Conservation (phyloP, 2,329 filamentous ascomycete genomes). For the Diaporthe vaccinii region DNA sequence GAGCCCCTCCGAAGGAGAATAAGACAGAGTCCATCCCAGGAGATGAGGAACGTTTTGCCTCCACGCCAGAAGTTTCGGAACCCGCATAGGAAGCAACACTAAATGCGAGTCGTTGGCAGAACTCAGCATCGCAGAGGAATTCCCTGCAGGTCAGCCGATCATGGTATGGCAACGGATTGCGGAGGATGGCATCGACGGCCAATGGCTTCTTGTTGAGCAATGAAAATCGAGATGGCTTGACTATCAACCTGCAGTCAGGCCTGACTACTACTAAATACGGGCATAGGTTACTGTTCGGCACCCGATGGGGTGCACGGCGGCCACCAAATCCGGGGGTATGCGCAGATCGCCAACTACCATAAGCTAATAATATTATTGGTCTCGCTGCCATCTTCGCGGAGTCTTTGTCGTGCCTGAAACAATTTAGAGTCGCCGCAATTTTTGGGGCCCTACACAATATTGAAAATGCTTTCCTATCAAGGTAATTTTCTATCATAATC, state of each 20-base stretch:
- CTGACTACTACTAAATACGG: background rate
- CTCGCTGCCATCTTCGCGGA: background rate
- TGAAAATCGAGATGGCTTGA: background rate
- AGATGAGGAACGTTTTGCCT: background rate
- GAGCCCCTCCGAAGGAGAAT: background rate
- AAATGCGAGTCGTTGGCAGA: background rate
- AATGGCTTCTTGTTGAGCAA: background rate
- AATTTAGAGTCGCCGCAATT: background rate
- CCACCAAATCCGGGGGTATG: background rate
- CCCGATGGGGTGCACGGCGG: background rate
- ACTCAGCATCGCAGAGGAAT: background rate
- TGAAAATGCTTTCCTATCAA: background rate
- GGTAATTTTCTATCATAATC: background rate
- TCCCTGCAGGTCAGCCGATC: background rate
- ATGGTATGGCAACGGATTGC: background rate
- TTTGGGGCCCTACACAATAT: background rate
- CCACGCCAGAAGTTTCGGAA: background rate
- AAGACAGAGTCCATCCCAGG: background rate
- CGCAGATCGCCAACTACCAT: background rate
- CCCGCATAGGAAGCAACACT: background rate
- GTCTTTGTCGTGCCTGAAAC: background rate
- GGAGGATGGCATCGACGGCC: background rate
- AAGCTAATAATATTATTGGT: background rate
- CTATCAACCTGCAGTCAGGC: background rate
- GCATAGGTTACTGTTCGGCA: background rate